Evolutionary conservation across 805 yeast species (phyloP).

Genomic region (Pichia sporocuriosa): DNA sequence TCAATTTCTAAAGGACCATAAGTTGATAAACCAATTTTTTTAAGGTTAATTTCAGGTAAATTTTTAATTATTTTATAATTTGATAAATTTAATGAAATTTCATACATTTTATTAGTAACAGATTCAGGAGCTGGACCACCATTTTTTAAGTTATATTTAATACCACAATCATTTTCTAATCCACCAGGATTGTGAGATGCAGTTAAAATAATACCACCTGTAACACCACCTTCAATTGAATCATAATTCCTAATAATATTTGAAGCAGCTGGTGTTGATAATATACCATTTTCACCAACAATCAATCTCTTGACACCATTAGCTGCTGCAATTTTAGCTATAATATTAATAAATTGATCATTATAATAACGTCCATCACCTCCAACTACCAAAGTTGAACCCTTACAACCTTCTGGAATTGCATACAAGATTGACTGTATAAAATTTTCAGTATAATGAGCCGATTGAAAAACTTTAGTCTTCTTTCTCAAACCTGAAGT

Average conservation of each 20-base stretch:
- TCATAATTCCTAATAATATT: constrained; percentile 70
- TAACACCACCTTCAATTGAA: constrained; percentile 40
- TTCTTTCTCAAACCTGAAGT: constrained; percentile 95
- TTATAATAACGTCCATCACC: constrained; percentile 97
- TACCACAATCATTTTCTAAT: constrained; percentile 84
- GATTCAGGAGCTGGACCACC: constrained; percentile 99
- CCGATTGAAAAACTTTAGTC: constrained; percentile 71
- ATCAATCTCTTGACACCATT: constrained; percentile 83
- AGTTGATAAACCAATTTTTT: constrained; percentile 42
- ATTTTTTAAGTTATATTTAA: constrained; percentile 87
- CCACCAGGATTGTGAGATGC: constrained; percentile 99
- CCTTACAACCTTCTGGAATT: constrained; percentile 82
- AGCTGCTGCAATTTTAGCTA: constrained; percentile 80
- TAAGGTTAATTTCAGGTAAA: constrained; percentile 60
- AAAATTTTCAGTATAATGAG: constrained; percentile 87
- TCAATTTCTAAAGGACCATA: constrained; percentile 67
- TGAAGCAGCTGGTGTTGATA: constrained; percentile 97
- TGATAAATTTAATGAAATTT: constrained; percentile 50
- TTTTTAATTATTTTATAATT: constrained; percentile 53
- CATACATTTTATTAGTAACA: constrained; percentile 83
- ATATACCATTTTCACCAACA: constrained; percentile 79
- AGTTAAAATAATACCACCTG: constrained; percentile 94
- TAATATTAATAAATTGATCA: constrained; percentile 69
- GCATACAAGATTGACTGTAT: constrained; percentile 79
- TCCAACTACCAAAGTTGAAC: constrained; percentile 79